A percentile compares a stretch with the other conserved stretches of the same genome.
Conservation (phyloP, 129 eudicot species). For the Flaveria brownii region DNA sequence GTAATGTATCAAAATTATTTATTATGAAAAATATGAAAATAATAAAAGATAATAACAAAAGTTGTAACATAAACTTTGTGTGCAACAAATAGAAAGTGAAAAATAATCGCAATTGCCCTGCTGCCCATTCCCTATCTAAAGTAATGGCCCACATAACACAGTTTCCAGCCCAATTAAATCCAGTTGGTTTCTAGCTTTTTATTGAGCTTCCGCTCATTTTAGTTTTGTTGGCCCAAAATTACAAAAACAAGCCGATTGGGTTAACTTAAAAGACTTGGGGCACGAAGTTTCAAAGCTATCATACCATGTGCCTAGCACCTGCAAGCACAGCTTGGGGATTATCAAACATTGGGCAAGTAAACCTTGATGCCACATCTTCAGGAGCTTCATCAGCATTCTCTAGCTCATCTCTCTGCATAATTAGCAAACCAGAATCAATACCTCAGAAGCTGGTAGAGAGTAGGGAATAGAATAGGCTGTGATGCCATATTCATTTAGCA, state of each 20-base stretch:
- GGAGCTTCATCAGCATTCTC: slow-evolving; percentile 87
- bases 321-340: slow-evolving; percentile 80
- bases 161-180: background rate
- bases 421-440: slow-evolving; percentile 16
- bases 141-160: background rate
- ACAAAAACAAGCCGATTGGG: background rate
- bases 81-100: background rate
- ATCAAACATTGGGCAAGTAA: slow-evolving; percentile 65
- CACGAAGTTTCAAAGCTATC: slow-evolving; percentile 16
- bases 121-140: background rate
- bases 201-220: background rate
- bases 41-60: background rate
- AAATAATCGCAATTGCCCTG: background rate
- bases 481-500: background rate
- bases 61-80: background rate
- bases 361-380: slow-evolving; percentile 73
- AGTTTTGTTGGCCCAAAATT: background rate
- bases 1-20: background rate
- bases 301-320: slow-evolving; percentile 99
- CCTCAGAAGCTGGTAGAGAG: background rate
- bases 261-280: background rate
- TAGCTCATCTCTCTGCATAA: slow-evolving; percentile 66
- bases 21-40: background rate
- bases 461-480: too few relatives aligned
- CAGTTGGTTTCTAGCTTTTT: background rate